A percentile compares a stretch with the other conserved stretches of the same genome.
Conservation (phyloP, 2,329 filamentous ascomycete species). For the Penicillium sp. region DNA sequence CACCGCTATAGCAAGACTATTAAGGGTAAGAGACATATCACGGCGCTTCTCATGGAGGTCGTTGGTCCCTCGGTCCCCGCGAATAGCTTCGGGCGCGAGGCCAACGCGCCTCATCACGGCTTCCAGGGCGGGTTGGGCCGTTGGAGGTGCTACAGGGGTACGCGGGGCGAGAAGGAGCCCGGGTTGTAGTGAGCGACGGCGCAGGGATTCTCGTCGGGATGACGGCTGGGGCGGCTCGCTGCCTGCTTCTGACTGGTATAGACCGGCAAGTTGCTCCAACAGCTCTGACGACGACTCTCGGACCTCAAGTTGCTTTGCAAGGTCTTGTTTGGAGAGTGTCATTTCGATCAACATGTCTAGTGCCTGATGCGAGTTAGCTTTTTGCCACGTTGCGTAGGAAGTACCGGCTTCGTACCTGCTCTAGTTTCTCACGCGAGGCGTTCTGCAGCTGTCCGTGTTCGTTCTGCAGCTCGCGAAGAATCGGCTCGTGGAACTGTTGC, state of each 20-base stretch:
- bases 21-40: constrained; percentile 31
- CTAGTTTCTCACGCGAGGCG: constrained; percentile 35
- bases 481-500: constrained; percentile 45
- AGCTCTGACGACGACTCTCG: constrained; percentile 39
- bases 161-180: constrained; percentile 17
- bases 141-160: constrained; percentile 11
- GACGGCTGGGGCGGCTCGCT: constrained; percentile 22
- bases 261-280: constrained; percentile 32
- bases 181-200: constrained; percentile 29
- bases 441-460: constrained; percentile 32
- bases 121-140: constrained; percentile 30
- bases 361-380: constrained; percentile 28
- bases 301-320: constrained; percentile 31
- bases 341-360: constrained; percentile 37
- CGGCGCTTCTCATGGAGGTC: constrained; percentile 33
- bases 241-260: constrained; percentile 35
- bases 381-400: not conserved
- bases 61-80: constrained; percentile 19
- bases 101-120: constrained; percentile 38
- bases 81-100: constrained; percentile 30
- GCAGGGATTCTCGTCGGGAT: constrained; percentile 30
- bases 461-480: constrained; percentile 37
- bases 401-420: constrained; percentile 30
- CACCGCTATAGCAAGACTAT: constrained; percentile 29
- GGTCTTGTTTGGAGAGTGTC: constrained; percentile 32